Base-by-base conservation (phyloP, 2,329 filamentous ascomycete species). In the Microcyclosporella mali region DNA sequence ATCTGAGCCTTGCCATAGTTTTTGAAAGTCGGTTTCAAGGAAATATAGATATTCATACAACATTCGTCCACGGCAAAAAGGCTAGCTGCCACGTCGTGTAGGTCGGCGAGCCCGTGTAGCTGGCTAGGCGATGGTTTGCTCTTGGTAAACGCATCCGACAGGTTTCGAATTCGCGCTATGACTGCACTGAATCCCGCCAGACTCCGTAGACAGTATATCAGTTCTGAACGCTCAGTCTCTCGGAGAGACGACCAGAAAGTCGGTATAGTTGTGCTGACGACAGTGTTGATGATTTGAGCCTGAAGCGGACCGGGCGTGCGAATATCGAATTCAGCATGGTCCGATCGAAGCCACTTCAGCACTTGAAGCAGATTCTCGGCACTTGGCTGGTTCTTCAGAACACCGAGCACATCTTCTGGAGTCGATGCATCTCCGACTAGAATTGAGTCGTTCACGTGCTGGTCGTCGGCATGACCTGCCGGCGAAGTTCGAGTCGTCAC, bases 101-200 rank as follows among this genome's bases (percentile, higher is more conserved):
- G 21, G 43, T 72, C 66, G 28, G 45, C 41, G 55, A 41, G 58
- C 30, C 47, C 50, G 10, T 41, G 8, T 2, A 6, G 3, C 3
- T 33, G 29, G 6, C 35, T 14, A 2, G 15, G 15, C 6, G 38
- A 32, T 9, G 15, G 7, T n/a, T 25, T 41, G 25, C 38, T 32
- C 17, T 31, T 35, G 6, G 16, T 17, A 3, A 43, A 25, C 3
- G 6, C 7, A 18, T 50, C 47, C 12, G 40, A 43, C 12, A 48
- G 31, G n/a, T 46, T 15, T 12, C 78, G 80, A 21, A 94, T 67
- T 40, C 83, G 79, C n/a, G 81, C 73, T 8, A 88, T 62, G 19
- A 89, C 60, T n/a, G 85, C 84, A 48, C 88, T 90, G 25, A 95
- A 64, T 0, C 88, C 89, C 2, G 82, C 74, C 12, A 92, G 71